Base-by-base conservation (phyloP, 202 grass and related monocot species). In the Schoenoplectus triqueter region DNA sequence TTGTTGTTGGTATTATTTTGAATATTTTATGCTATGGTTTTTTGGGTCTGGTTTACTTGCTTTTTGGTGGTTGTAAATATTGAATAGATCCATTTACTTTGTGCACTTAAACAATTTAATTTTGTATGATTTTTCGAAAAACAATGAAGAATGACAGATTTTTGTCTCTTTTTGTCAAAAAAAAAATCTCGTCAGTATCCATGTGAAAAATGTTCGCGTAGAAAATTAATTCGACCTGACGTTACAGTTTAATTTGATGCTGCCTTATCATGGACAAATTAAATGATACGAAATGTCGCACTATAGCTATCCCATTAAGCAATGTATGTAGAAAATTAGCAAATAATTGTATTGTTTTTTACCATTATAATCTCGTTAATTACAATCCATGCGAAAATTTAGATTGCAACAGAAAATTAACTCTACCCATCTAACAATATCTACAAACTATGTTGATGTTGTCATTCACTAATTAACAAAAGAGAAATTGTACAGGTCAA, bases 311-410 rank as follows among this genome's bases (percentile, higher is more conserved):
- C 47, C 8, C 57, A 17, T 60, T 60, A 41, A n/a, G 17, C 14
- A 21, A 59, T 78, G 14, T 22, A 78, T 17, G 52, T 57, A 13
- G 5, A 19, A 77, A 77, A 50, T 31, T 57, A 56, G 50, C 57
- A 10, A 57, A 77, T 57, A 40, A 40, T 31, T 31, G 31, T 31
- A 3, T 5, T 77, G 39, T 31, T 21, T 77, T 15, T 52, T 57
- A 77, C 51, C 50, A 57, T 77, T 50, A 77, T 62, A 77, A 77
- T 15, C 51, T 59, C 31, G 31, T 31, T 31, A 31, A 31, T 31
- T 31, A 31, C 31, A 31, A 42, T 77, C 74, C 13, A 78, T 60
- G 52, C 56, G 54, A 59, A 74, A 2, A 52, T 19, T 13, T 13
- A 47, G 19, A 52, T 51, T 1, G 1, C 31, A 47, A 0, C 31